A percentile compares a stretch with the other conserved stretches of the same genome.
Conservation (phyloP, 1,284 basidiomycete genomes). For the Volvariella volvacea region DNA sequence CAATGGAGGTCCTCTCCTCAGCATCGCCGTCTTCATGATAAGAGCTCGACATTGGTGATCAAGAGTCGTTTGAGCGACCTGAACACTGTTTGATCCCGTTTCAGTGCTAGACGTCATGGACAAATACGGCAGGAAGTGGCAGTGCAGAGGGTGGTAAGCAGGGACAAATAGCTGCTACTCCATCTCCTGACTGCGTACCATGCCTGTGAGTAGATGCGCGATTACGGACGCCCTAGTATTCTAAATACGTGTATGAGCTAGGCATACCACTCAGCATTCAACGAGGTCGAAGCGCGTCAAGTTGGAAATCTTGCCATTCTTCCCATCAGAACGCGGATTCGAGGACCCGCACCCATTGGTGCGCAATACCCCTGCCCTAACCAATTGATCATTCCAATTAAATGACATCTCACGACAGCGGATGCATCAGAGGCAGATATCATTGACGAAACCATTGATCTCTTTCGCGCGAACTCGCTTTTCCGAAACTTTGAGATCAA, state of each 20-base stretch:
- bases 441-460: conserved; percentile 93
- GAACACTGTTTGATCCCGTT: conserved; percentile 1
- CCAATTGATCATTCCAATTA: conserved; percentile 3
- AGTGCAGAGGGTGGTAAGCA: conserved; percentile 24
- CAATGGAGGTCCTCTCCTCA: conserved; percentile 41
- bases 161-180: conserved; percentile 16
- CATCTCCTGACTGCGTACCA: conserved; percentile 21
- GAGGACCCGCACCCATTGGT: conserved; percentile 90
- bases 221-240: not conserved
- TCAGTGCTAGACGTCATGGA: conserved; percentile 19
- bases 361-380: conserved; percentile 13
- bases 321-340: conserved; percentile 86
- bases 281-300: conserved; percentile 78
- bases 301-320: conserved; percentile 90
- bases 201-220: conserved; percentile 46
- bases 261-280: conserved; percentile 97
- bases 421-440: conserved; percentile 83
- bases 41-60: conserved; percentile 25
- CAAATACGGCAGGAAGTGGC: conserved; percentile 11
- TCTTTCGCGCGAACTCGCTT: conserved; percentile 98
- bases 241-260: conserved; percentile 23
- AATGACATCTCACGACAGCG: conserved; percentile 32
- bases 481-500: conserved; percentile 99
- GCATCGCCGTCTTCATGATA: conserved; percentile 20
- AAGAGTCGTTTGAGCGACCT: conserved; percentile 4